Base-by-base conservation (phyloP, 1,284 basidiomycete species). In the Heterobasidion irregulare region DNA sequence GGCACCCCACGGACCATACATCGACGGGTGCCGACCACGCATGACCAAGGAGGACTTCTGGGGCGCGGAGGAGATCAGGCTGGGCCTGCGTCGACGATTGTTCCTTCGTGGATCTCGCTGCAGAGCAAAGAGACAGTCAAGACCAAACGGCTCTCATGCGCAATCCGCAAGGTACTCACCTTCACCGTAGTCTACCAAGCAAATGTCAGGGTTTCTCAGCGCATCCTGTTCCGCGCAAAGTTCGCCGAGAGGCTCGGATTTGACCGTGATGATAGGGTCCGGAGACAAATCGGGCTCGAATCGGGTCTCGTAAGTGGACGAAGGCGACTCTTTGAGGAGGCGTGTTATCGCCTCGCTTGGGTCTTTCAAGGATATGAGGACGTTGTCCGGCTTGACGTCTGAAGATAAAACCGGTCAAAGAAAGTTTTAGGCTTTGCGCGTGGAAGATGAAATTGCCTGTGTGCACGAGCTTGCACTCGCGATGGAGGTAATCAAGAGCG, bases 401-500 rank as follows among this genome's bases (percentile, higher is more conserved):
- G 5, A n/a, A 26, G 19, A 12, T 12, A 16, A 26, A n/a, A 26
- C 19, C 12, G 19, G 19, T 48, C 19, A 53, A 18, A 18, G 13
- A 53, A 16, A 38, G 18, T 12, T 8, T 53, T 16, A 16, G 43
- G 12, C 43, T 26, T 26, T 26, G 26, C 5, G 16, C 16, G 16
- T 44, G 43, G 3, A 44, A 13, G 16, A 16, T 44, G 43, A 38
- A 45, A n/a, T 35, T 48, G 19, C 47, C 63, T 34, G 54, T 52
- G 58, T 66, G 64, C 57, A 61, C 55, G 18, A 58, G 53, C 13
- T 57, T 56, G 47, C 63, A 64, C 44, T 64, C 61, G 18, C 57
- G 55, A 55, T 65, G 63, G 45, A 65, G 61, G 52, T 63, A 65
- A 53, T 64, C 59, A 9, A 66, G 57, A 26, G 64, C 62, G n/a